Evolutionary conservation across 2,329 filamentous ascomycete genomes (phyloP), one percentile per base, ranked within the genome.

Genomic region (Sarocladium brachiariae): DNA sequence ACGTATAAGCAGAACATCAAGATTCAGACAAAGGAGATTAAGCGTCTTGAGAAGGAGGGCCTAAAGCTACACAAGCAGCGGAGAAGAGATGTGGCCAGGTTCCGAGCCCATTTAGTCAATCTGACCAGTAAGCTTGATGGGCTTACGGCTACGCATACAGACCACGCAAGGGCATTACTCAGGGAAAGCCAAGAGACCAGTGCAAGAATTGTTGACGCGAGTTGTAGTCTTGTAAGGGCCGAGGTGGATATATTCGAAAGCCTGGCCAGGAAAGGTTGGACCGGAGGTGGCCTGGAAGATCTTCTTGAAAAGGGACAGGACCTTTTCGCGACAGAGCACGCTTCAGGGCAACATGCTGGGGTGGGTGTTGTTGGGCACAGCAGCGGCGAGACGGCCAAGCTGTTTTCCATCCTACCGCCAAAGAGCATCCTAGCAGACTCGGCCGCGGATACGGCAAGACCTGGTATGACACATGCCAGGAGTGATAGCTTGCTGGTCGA

Each of bases 191-290:
- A 86, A 63, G 81, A 84, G 57, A 81, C 81, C 56, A 83, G 80
- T 57, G 70, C 65, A 23, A 72, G 73, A 55, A 83, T 86, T 57
- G 74, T 84, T 16, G 82, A 86, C 51, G 80, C 81, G 16, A 78
- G 78, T 58, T 84, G 81, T 59, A 81, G 78, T 54, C 72, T 86
- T 10, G 82, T 85, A 11, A 71, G 83, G 16, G 83, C 83, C 50
- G 83, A 86, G 66, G 78, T 86, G 18, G 83, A 86, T 64, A 86
- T 86, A 24, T 85, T 84, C 52, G 83, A 86, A 67, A 72, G 77
- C 21, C 66, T 86, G 21, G 82, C 83, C 18, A 69, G 81, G 53
- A 86, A 86, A 59, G 83, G 83, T 7, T 86, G 82, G 83, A 77
- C 70, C 18, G 83, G 83, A 33, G 83, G 82, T 25, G 83, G 83